These are phyloP conservation scores for Sarcodon sp. DNA, from an alignment of 768 basidiomycete species.

Conservation along the genomic window DNA sequence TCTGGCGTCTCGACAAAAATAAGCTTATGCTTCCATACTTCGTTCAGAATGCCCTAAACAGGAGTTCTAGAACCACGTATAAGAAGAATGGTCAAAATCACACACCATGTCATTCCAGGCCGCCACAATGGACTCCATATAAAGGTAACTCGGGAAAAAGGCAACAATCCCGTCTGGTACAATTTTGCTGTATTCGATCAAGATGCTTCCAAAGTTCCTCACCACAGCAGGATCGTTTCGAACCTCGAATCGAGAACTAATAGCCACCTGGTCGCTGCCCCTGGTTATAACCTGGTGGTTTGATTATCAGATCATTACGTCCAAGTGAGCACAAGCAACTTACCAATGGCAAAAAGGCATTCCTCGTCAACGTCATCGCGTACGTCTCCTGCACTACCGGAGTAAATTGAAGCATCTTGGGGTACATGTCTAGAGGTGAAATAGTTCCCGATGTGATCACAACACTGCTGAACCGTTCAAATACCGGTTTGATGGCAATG, in stretches of 20 bases:
- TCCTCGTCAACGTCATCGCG: constrained; percentile 93
- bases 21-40: constrained; percentile 99
- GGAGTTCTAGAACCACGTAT: neutral
- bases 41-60: constrained; percentile 86
- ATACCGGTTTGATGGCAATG: constrained; percentile 93
- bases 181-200: constrained; percentile 95
- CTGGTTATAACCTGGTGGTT: constrained; percentile 79
- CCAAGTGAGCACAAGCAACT: constrained; percentile 10
- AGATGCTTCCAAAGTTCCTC: constrained; percentile 95
- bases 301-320: constrained; percentile 1
- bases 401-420: constrained; percentile 97
- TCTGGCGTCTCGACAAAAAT: constrained; percentile 99
- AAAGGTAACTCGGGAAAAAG: constrained; percentile 98
- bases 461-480: constrained; percentile 95
- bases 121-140: constrained; percentile 99
- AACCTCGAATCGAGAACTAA: constrained; percentile 97
- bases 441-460: constrained; percentile 99
- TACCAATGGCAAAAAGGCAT: constrained; percentile 92
- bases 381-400: constrained; percentile 96
- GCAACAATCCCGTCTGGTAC: constrained; percentile 98
- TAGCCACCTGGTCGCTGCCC: constrained; percentile 96
- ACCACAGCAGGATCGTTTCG: constrained; percentile 98
- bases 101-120: constrained; percentile 99
- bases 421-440: constrained; percentile 98
- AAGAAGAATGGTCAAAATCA: neutral